Base-by-base conservation (phyloP, 2,329 filamentous ascomycete genomes). In the Alternaria incomplexa region DNA sequence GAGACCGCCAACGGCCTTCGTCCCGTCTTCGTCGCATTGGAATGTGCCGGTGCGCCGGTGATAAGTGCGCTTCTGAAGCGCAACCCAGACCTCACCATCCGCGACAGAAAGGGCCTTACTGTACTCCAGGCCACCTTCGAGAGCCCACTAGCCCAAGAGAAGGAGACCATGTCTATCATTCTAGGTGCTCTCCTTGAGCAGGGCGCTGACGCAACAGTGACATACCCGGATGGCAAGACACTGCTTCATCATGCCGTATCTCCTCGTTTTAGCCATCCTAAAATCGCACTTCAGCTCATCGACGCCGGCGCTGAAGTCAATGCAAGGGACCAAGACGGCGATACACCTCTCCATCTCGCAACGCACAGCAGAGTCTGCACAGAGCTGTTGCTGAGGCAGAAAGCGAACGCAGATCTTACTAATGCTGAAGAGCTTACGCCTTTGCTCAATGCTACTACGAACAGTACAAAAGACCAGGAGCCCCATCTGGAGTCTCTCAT, bases 21-120 rank as follows among this genome's bases (percentile, higher is more conserved):
- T 6, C 77, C 77, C 2, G 71, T 79, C 9, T 74, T 77, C 44
- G 71, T 72, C 5, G 76, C 76, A 5, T 48, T 78, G 47, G 63
- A 69, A 23, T 76, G 71, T 56, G 70, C 73, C 15, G 65, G 66
- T 9, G 65, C 68, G 45, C 62, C 67, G 5, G 69, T 77, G 12
- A 61, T 78, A 15, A 70, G 72, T 12, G 62, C 70, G 17, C 72
- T 79, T 8, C 61, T 75, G 20, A 72, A 74, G 23, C 71, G 77
- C 25, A 67, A 69, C 26, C 71, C 69, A 12, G 74, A 78, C 68
- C 69, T 76, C 15, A 71, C 62, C 20, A 61, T 70, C 11, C 66
- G 65, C 44, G 67, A 74, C 30, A 36, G 66, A 10, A 72, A 70
- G 23, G 70, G 73, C 2, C 64, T 68, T 10, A 73, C 62, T 26